Evolutionary conservation across 495 filamentous ascomycete species (phyloP).

Genomic region (Endocarpon pusillum): DNA sequence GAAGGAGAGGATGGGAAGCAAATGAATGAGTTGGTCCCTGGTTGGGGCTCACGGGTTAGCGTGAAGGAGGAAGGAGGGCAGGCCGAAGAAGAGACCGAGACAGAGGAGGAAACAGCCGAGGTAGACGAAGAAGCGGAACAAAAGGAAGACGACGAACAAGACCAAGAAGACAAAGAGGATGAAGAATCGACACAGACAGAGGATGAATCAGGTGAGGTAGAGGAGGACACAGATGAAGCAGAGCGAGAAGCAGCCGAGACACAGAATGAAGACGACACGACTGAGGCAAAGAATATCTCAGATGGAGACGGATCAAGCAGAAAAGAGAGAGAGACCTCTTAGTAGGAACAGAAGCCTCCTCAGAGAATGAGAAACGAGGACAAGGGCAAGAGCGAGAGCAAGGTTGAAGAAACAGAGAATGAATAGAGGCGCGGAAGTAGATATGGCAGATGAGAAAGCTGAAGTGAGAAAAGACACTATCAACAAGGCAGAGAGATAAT

Average conservation of each 20-base stretch:
- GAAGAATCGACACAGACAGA: neutral
- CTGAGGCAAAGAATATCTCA: conserved; percentile 6
- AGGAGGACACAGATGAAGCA: conserved; percentile 10
- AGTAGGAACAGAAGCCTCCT: conserved; percentile 5
- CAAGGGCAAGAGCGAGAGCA: conserved; percentile 2
- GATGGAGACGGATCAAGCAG: conserved; percentile 2
- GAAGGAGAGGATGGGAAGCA: neutral
- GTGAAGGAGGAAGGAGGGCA: neutral
- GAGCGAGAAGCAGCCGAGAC: conserved; percentile 5
- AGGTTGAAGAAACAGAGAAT: neutral
- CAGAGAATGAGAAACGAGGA: conserved; percentile 9
- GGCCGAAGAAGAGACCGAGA: neutral
- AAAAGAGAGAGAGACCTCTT: conserved; percentile 4
- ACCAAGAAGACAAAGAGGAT: neutral
- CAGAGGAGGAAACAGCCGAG: neutral
- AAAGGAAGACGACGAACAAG: neutral
- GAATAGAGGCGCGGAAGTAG: neutral
- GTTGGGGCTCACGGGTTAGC: too few species aligned
- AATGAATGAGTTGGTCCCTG: conserved; percentile 2
- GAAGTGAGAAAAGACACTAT: conserved; percentile 29
- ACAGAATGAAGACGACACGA: conserved; percentile 7
- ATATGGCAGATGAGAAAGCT: conserved; percentile 4
- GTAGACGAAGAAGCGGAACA: too few species aligned
- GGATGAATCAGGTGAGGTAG: conserved; percentile 5
- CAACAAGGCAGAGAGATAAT: too few species aligned